Evolutionary conservation across 2,329 filamentous ascomycete species (phyloP), one percentile per base, ranked within the genome.

Genomic region (Cordyceps cicadae): DNA sequence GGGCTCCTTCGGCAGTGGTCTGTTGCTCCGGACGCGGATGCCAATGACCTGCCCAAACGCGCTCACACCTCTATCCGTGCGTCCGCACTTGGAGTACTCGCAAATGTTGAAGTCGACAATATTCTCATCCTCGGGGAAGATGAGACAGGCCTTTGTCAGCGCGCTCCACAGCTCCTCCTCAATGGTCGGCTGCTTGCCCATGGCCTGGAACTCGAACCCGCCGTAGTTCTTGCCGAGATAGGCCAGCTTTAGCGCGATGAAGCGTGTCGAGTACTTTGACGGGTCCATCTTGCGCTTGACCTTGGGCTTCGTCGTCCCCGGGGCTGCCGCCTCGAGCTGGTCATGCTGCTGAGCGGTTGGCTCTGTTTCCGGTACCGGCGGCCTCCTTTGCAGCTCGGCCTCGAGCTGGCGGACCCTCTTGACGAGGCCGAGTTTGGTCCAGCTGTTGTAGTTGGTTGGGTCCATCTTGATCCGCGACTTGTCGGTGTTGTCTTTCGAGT

Each of bases 81-180:
- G 82, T 2, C 94, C 94, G 70, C 93, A 97, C 74, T 99, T 99
- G 41, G 89, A 92, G 73, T 97, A 99, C 63, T 96, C 89, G 72
- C 86, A 92, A 8, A 87, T 87, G 39, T 89, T 85, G 82, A 91
- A 96, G 72, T 90, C 87, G 29, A 97, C 79, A 58, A 82, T 75
- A 11, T 84, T 79, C 19, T 79, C 79, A 66, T 80, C 79, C 62
- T 82, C 76, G 17, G 91, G 89, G 63, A 88, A 88, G 62, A 99
- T 95, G 63, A 99, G 79, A 58, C 88, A 84, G 5, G 89, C 85
- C 73, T 89, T 93, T 60, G 87, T 85, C 65, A 99, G 76, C 0
- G 92, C 94, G 74, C 92, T 92, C 90, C 92, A 99, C 54, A 99
- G 72, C 74, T 92, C 89, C 74, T 96, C 92, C 74, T 99, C 94